phyloP scores from a whole-genome alignment of 257 asterid species.

The Scutellaria barbata region DNA sequence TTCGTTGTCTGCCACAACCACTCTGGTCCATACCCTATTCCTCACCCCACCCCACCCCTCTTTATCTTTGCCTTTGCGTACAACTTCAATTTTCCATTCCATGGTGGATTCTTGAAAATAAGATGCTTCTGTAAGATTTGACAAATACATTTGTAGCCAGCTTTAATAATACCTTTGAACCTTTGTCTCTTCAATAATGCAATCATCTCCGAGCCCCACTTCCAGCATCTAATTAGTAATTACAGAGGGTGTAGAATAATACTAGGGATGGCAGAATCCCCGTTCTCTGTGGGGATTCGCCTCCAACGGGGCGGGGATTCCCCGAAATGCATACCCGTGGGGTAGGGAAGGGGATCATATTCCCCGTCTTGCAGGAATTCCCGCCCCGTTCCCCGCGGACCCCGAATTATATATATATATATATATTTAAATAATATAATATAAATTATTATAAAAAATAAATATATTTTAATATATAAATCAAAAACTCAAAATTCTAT shows the following conservation, averaged over 20 bases:
- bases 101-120: background rate
- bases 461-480: too few relatives aligned
- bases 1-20: slow-evolving; percentile 47
- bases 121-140: slow-evolving; percentile 29
- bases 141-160: slow-evolving; percentile 22
- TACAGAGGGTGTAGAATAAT: background rate
- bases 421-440: too few relatives aligned
- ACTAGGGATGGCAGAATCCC: too few relatives aligned
- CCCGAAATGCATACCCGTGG: too few relatives aligned
- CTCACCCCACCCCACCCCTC: slow-evolving; percentile 29
- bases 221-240: background rate
- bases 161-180: slow-evolving; percentile 33
- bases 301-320: too few relatives aligned
- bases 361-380: too few relatives aligned
- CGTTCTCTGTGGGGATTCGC: too few relatives aligned
- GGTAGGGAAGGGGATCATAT: too few relatives aligned
- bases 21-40: slow-evolving; percentile 32
- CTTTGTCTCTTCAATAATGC: slow-evolving; percentile 17
- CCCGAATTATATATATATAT: too few relatives aligned
- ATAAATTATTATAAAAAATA: too few relatives aligned
- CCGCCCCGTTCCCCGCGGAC: too few relatives aligned
- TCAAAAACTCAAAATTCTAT: too few relatives aligned
- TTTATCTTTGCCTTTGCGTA: slow-evolving; percentile 4
- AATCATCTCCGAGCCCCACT: background rate
- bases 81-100: background rate